Base-by-base conservation (phyloP, 1,284 basidiomycete genomes). In the Melampsora americana region DNA sequence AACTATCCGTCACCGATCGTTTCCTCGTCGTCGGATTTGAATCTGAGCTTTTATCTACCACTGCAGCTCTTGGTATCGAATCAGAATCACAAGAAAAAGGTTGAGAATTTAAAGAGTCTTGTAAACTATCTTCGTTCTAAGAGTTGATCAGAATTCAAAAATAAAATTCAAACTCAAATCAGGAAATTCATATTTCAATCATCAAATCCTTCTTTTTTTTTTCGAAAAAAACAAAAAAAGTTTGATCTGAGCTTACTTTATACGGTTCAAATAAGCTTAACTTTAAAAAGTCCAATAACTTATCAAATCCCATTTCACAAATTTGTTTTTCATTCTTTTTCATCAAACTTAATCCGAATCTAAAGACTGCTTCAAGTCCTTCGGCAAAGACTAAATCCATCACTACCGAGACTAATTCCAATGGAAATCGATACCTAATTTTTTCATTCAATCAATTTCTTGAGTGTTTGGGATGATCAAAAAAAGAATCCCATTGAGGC, bases 361-460 rank as follows among this genome's bases (percentile, higher is more conserved):
- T 89, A 84, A 99, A 98, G 66, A 98, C 90, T 0, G 95, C 92
- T 83, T 99, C 95, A 76, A 98, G 92, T 3, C 95, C 95, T 81
- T 92, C 97, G 0, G 96, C 96, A 77, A 99, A 89, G 75, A 94
- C 92, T 80, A 91, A 91, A 83, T 95, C 93, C 81, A 95, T 92
- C 83, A 99, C 94, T 80, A 95, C 89, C 81, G 93, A 96, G 2
- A 98, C 95, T 56, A 98, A 88, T 12, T 94, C 90, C 68, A 97
- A 85, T 0, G 95, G 95, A 82, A 97, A 97, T n/a, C 95, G 94
- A 80, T 65, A 77, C 32, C 77, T 30, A 28, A 66, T n/a, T n/a
- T n/a, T n/a, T n/a, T n/a, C n/a, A n/a, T n/a, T n/a, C n/a, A n/a
- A n/a, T n/a, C n/a, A n/a, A n/a, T n/a, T n/a, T n/a, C n/a, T n/a